These are phyloP conservation scores for Fermentozyma sake DNA, from an alignment of 1,139 yeast genomes.

Conservation along the genomic window DNA sequence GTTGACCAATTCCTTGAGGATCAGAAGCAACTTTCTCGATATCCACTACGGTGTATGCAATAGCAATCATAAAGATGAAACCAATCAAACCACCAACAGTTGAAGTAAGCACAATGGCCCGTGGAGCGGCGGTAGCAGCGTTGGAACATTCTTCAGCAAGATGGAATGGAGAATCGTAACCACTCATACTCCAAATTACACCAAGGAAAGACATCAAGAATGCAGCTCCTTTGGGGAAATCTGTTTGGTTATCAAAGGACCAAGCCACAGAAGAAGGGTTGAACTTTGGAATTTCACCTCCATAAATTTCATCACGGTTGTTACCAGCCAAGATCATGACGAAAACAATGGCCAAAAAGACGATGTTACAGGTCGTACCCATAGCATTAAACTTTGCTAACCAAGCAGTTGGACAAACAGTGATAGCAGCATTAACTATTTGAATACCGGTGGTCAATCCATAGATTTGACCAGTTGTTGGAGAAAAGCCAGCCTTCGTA, in stretches of 20 bases:
- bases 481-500: slow-evolving; percentile 12
- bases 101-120: slow-evolving; percentile 65
- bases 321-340: slow-evolving; percentile 55
- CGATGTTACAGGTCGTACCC: slow-evolving; percentile 49
- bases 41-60: slow-evolving; percentile 60
- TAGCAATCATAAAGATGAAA: slow-evolving; percentile 58
- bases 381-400: slow-evolving; percentile 51
- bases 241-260: slow-evolving; percentile 56
- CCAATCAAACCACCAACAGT: slow-evolving; percentile 59
- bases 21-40: slow-evolving; percentile 47
- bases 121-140: slow-evolving; percentile 62
- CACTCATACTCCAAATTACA: slow-evolving; percentile 74
- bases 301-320: slow-evolving; percentile 27
- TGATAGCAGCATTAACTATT: slow-evolving; percentile 44
- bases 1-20: slow-evolving; percentile 57
- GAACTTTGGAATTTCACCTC: slow-evolving; percentile 37
- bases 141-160: slow-evolving; percentile 68
- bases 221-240: slow-evolving; percentile 63
- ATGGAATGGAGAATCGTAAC: slow-evolving; percentile 73
- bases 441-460: slow-evolving; percentile 41
- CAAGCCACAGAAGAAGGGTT: slow-evolving; percentile 51
- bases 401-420: slow-evolving; percentile 51
- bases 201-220: slow-evolving; percentile 60
- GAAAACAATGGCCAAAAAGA: slow-evolving; percentile 52
- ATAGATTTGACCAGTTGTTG: slow-evolving; percentile 17